Evolutionary conservation across 1,284 basidiomycete genomes (phyloP).

Genomic region (Trametes pubescens): DNA sequence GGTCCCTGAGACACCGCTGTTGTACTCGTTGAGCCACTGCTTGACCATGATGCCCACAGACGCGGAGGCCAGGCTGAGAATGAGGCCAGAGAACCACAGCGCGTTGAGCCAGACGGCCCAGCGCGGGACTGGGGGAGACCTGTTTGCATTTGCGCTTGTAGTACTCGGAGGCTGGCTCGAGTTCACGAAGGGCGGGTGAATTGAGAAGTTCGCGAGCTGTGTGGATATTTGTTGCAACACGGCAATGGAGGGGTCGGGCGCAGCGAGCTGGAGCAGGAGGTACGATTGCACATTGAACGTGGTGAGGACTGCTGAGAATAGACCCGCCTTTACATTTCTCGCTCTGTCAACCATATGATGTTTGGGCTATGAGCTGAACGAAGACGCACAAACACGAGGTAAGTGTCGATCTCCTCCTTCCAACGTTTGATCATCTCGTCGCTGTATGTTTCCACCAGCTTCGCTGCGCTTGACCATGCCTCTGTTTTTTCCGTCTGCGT

Average conservation of each 20-base stretch:
- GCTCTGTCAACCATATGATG: background rate
- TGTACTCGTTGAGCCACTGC: constrained; percentile 6
- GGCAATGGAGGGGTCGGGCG: constrained; percentile 6
- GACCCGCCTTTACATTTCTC: constrained; percentile 13
- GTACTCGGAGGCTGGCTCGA: constrained; percentile 9
- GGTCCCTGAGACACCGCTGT: constrained; percentile 5
- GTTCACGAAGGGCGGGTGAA: constrained; percentile 16
- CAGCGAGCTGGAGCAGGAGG: constrained; percentile 9
- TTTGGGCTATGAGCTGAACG: background rate
- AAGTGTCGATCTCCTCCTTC: constrained; percentile 24
- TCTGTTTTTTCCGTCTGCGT: constrained; percentile 2
- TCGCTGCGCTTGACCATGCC: constrained; percentile 11
- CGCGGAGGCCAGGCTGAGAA: background rate
- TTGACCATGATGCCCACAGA: no score
- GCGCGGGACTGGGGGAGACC: background rate
- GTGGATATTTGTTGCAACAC: constrained; percentile 17
- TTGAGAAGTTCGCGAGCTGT: background rate
- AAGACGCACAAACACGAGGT: constrained; percentile 23
- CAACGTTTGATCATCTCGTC: constrained; percentile 19
- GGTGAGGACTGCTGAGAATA: constrained; percentile 21
- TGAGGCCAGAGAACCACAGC: constrained; percentile 30
- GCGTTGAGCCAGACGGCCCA: constrained; percentile 23
- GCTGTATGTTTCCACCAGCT: constrained; percentile 8
- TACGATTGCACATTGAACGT: constrained; percentile 11
- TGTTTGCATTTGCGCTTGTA: background rate